A percentile compares a stretch with the other conserved stretches of the same genome.
Conservation (phyloP, 225 moss, liverwort and hornwort genomes). For the Sphagnum contortum region DNA sequence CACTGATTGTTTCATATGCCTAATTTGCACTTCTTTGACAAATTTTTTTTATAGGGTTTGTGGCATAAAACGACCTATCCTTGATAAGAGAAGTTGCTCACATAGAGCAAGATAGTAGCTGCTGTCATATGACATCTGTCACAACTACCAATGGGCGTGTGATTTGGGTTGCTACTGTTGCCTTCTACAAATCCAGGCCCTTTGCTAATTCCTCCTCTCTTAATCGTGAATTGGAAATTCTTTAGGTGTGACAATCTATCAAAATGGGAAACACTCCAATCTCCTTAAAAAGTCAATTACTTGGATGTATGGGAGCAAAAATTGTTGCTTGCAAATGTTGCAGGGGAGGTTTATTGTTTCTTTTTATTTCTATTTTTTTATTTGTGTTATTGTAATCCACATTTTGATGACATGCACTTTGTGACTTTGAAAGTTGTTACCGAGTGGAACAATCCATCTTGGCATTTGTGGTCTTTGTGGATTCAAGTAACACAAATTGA, state of each 20-base stretch:
- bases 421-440: too few relatives aligned
- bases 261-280: slow-evolving; percentile 39
- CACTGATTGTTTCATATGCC: too few relatives aligned
- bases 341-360: slow-evolving; percentile 54
- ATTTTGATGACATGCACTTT: too few relatives aligned
- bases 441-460: too few relatives aligned
- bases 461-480: too few relatives aligned
- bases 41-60: too few relatives aligned
- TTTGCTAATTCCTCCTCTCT: slow-evolving; percentile 89
- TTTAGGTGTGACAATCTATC: slow-evolving; percentile 52
- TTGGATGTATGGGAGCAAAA: slow-evolving; percentile 61
- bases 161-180: slow-evolving; percentile 72
- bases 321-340: slow-evolving; percentile 54
- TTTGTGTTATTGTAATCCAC: too few relatives aligned
- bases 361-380: neutral
- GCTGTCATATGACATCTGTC: slow-evolving; percentile 38
- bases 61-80: slow-evolving; percentile 52
- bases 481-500: too few relatives aligned
- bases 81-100: slow-evolving; percentile 54
- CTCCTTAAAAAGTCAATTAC: slow-evolving; percentile 10
- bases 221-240: slow-evolving; percentile 46
- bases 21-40: too few relatives aligned
- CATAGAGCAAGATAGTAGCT: slow-evolving; percentile 54
- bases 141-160: slow-evolving; percentile 73
- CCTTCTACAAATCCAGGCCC: slow-evolving; percentile 40